Percentiles rank a stretch among this genome's conserved stretches.
Conservation (phyloP, 306 rosid genomes). For the Corylus heterophylla region DNA sequence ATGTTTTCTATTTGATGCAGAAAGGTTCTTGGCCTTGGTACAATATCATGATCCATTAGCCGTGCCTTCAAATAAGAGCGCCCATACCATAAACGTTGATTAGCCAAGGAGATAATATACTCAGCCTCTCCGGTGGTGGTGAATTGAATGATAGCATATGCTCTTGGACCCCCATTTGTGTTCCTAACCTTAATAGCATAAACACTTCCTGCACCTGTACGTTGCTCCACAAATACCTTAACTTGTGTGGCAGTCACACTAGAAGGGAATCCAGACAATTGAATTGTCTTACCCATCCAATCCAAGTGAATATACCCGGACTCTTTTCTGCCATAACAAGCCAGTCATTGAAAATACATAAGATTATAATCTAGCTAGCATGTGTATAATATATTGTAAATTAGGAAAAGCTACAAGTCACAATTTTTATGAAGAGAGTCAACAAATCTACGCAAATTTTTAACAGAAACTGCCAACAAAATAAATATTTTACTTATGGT, state of each 20-base stretch:
- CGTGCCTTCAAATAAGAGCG: constrained; percentile 39
- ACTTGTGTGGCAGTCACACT: constrained; percentile 23
- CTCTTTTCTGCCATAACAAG: neutral
- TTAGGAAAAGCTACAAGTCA: neutral
- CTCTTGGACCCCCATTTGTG: constrained; percentile 30
- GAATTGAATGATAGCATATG: constrained; percentile 71
- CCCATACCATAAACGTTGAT: constrained; percentile 25
- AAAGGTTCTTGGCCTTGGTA: constrained; percentile 44
- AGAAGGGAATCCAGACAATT: constrained; percentile 62
- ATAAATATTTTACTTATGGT: neutral
- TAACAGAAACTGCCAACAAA: neutral
- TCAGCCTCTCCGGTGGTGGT: constrained; percentile 31
- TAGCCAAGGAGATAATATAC: constrained; percentile 31
- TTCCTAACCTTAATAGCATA: constrained; percentile 55
- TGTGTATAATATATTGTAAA: neutral
- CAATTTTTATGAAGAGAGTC: neutral
- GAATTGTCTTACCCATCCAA: constrained; percentile 67
- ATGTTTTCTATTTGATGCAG: constrained; percentile 36
- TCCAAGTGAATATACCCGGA: neutral
- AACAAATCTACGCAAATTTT: neutral
- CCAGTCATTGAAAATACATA: neutral
- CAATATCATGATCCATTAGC: constrained; percentile 48
- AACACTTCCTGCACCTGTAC: constrained; percentile 58
- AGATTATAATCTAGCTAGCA: neutral
- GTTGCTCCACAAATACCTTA: constrained; percentile 43